Evolutionary conservation across 2,329 filamentous ascomycete species (phyloP).

Genomic region (Hypoxylon sp.): DNA sequence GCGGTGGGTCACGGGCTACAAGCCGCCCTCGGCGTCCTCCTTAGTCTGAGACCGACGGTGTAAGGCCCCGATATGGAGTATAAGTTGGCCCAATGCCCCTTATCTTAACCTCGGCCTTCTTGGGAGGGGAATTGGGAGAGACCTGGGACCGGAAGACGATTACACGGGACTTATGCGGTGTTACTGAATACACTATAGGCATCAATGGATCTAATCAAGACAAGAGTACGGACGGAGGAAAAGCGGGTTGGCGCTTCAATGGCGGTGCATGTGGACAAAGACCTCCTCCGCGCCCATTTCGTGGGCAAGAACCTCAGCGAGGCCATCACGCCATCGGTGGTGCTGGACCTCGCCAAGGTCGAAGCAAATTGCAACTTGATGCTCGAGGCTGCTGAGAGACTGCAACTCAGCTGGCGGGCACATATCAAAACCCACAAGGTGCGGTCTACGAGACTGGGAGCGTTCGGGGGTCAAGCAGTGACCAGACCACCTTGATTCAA

Average conservation of each 20-base stretch:
- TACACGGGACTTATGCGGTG: neutral
- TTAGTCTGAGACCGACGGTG: conserved; percentile 7
- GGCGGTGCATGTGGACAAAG: conserved; percentile 50
- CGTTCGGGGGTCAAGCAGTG: neutral
- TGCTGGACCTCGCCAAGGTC: conserved; percentile 76
- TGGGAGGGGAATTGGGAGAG: neutral
- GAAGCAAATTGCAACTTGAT: conserved; percentile 77
- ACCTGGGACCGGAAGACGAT: neutral
- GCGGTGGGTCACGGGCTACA: conserved; percentile 31
- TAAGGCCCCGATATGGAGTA: conserved; percentile 27
- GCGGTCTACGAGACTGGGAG: conserved; percentile 18
- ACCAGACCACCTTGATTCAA: neutral
- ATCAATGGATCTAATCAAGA: conserved; percentile 2
- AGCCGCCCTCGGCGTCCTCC: conserved; percentile 33
- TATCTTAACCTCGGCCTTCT: neutral
- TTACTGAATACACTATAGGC: neutral
- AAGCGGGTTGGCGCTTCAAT: conserved; percentile 16
- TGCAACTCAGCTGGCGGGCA: conserved; percentile 76
- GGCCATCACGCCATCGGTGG: conserved; percentile 73
- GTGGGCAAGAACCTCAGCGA: conserved; percentile 71
- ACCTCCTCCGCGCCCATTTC: conserved; percentile 58
- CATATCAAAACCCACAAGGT: conserved; percentile 91
- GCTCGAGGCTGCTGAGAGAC: conserved; percentile 70
- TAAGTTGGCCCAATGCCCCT: conserved; percentile 14
- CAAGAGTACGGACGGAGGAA: neutral